Evolutionary conservation across 208 protist species (phyloP), one percentile per base, ranked within the genome.

Genomic region (Leishmania tarentolae): DNA sequence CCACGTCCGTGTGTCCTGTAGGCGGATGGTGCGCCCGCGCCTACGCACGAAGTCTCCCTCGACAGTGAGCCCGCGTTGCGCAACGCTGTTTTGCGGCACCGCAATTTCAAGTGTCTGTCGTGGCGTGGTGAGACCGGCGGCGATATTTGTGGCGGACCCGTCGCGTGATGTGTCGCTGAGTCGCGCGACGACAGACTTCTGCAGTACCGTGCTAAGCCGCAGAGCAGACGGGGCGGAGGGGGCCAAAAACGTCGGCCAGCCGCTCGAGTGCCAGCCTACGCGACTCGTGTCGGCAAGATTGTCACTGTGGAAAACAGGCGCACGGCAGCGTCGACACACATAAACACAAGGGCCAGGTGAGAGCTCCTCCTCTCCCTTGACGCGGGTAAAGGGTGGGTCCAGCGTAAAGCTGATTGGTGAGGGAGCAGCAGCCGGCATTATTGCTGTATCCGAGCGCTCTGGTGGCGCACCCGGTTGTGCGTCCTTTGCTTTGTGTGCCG

Each of bases 31-130:
- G 0, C 53, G 40, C 1, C 88, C 88, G 13, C 52, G 63, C 15
- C 72, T 40, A 17, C 88, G 88, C 40, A 87, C 76, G 28, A 93
- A n/a, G 50, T 94, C 92, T 15, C 87, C 87, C 71, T 95, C 92
- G 19, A 92, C 83, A 42, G 78, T 28, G 66, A 94, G 79, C 17
- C 92, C 92, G 37, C 90, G 87, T 68, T 47, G 66, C 40, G 37
- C 63, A 28, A 88, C 59, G 24, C 63, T 61, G 1, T 50, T 63
- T 13, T 50, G 75, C 35, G 78, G 84, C 76, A 85, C 83, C 8
- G 50, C 76, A 31, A 83, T 19, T 3, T 52, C 44, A 53, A 82
- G 31, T 53, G 42, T 3, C 15, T n/a, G 40, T 37, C n/a, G 61
- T 37, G 59, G 40, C 44, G 24, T 57, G 28, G 31, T 37, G 31